These are phyloP conservation scores for Centaurea solstitialis DNA, from an alignment of 129 eudicot species.

Conservation along the genomic window DNA sequence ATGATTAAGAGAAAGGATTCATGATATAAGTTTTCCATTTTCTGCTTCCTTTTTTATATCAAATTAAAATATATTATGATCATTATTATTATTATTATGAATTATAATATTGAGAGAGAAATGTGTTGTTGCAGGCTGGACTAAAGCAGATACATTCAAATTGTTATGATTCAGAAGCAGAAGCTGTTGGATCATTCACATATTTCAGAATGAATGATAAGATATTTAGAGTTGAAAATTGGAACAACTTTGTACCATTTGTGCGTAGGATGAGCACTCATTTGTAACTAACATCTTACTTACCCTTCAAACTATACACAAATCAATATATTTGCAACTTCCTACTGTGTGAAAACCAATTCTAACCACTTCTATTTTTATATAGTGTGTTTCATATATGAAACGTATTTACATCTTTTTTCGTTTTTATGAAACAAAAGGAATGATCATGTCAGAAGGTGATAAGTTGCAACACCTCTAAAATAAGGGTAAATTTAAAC, in stretches of 20 bases:
- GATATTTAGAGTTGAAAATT: slow-evolving; percentile 61
- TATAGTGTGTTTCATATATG: too few relatives aligned
- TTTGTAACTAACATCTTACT: slow-evolving; percentile 27
- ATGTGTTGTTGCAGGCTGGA: slow-evolving; percentile 57
- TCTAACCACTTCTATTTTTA: not conserved
- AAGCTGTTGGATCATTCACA: slow-evolving; percentile 58
- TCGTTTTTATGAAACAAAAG: too few relatives aligned
- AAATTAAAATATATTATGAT: too few relatives aligned
- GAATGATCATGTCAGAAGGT: too few relatives aligned
- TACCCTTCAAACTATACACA: slow-evolving; percentile 10
- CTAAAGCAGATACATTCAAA: slow-evolving; percentile 59
- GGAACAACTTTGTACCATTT: slow-evolving; percentile 71
- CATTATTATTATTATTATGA: too few relatives aligned
- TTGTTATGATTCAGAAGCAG: slow-evolving; percentile 49
- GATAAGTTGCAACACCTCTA: too few relatives aligned
- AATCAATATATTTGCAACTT: not conserved
- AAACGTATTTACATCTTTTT: too few relatives aligned
- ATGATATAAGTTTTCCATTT: too few relatives aligned
- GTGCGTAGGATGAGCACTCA: slow-evolving; percentile 58
- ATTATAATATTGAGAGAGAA: not conserved
- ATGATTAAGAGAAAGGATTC: too few relatives aligned
- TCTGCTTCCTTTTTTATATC: too few relatives aligned
- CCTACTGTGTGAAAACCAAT: not conserved
- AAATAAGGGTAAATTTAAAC: too few relatives aligned
- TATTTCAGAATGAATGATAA: slow-evolving; percentile 65